Conservation (phyloP, 768 basidiomycete species). For the Pulveroboletus sp. region DNA sequence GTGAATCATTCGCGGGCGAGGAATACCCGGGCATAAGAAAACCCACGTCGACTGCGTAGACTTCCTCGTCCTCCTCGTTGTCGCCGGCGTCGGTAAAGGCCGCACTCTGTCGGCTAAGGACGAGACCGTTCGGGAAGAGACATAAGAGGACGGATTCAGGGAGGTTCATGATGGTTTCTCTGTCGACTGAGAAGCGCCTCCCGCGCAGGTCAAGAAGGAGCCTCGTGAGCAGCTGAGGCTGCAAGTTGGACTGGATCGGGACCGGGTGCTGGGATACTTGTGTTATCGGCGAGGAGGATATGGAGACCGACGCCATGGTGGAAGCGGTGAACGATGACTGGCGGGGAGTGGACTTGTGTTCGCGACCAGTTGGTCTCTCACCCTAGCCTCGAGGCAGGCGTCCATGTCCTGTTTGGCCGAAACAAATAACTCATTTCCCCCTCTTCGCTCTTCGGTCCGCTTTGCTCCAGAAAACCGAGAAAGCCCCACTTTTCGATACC, state of each 20-base stretch:
- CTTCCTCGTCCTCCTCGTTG: conserved; percentile 79
- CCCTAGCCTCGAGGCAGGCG: conserved; percentile 29
- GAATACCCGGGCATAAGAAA: conserved; percentile 7
- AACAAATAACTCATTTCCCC: conserved; percentile 24
- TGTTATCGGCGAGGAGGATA: conserved; percentile 53
- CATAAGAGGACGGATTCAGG: conserved; percentile 96
- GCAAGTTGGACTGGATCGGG: conserved; percentile 64
- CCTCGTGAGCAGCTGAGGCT: conserved; percentile 84
- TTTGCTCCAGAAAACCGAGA: neutral
- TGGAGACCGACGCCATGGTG: conserved; percentile 35
- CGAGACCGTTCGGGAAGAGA: conserved; percentile 95
- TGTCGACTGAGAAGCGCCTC: conserved; percentile 86
- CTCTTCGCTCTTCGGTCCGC: neutral
- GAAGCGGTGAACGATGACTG: conserved; percentile 12
- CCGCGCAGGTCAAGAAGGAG: conserved; percentile 91
- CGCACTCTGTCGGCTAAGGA: conserved; percentile 81
- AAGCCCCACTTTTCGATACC: no score
- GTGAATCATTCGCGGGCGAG: neutral
- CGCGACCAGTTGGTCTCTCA: conserved; percentile 13
- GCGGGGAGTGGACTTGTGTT: conserved; percentile 8
- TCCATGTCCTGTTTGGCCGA: conserved; percentile 25
- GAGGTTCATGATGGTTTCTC: conserved; percentile 97
- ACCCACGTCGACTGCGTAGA: conserved; percentile 95
- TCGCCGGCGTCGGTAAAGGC: conserved; percentile 71
- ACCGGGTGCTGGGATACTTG: conserved; percentile 50